Evolutionary conservation across 805 yeast species (phyloP), one percentile per base, ranked within the genome.

Genomic region (Maudiozyma pseudohumilis): DNA sequence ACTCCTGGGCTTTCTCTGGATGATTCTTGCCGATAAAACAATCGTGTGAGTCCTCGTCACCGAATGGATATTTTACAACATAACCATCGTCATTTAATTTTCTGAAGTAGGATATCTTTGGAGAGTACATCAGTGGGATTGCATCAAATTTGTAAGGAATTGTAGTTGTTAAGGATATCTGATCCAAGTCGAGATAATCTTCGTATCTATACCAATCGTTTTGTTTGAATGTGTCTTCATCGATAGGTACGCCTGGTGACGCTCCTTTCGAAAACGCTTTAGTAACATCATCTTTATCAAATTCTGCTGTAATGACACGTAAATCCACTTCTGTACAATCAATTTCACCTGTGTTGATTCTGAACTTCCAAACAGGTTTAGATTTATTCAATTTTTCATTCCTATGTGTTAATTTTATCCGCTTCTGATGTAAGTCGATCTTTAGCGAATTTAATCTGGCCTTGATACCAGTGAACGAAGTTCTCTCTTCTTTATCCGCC

Each of bases 161-260:
- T 35, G 46, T 64, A 42, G 52, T 63, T 5, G 63, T 55, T 1
- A 64, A 46, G 5, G 72, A 68, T 9, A 66, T 53, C 34, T 68
- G 61, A 41, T 80, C 83, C 30, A 86, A 52, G 47, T 87, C 96
- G 9, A 73, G 63, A 47, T 73, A 87, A 53, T 87, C 96, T 40
- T 81, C 80, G 17, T 65, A 59, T 50, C 86, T 94, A 34, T 74
- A 65, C 96, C 96, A 87, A 3, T 60, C 50, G 4, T 56, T 45
- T 22, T 42, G 42, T 15, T 28, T 32, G 5, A 46, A 22, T 6
- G 29, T n/a, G 6, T 40, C 39, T 3, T 40, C 13, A 26, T 42
- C 40, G 10, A 34, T 21, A 3, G 19, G 15, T 7, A 32, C 17
- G 5, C 28, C 9, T 11, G 32, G n/a, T 2, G 23, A 22, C 2